Evolutionary conservation across 73 alveolate species (phyloP).

Genomic region (Symbiodinium pilosum): DNA sequence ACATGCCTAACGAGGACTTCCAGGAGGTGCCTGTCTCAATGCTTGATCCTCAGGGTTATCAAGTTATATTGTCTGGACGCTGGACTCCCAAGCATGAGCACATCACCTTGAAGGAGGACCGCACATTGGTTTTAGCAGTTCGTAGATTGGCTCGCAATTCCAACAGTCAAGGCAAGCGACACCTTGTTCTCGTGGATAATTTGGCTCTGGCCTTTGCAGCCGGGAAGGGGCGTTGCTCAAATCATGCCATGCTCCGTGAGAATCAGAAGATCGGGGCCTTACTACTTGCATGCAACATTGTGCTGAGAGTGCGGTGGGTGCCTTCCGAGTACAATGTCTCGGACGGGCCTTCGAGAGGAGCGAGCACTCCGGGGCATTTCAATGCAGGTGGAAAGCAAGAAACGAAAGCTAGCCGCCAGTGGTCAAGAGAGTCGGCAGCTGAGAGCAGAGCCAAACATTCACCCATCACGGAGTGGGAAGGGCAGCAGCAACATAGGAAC

Average conservation of each 20-base stretch:
- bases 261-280: constrained; percentile 1
- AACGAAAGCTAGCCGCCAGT: background rate
- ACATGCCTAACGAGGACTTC: background rate
- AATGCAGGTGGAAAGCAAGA: background rate
- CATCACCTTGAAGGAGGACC: constrained; percentile 41
- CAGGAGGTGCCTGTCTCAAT: background rate
- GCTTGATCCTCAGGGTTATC: background rate
- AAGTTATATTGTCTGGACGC: background rate
- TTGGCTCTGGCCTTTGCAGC: background rate
- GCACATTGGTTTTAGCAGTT: background rate
- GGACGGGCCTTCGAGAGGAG: constrained; percentile 31
- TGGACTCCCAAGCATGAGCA: background rate
- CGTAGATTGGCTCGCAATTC: background rate
- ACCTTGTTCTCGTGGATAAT: constrained; percentile 8
- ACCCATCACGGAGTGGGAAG: no score
- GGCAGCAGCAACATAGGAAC: background rate
- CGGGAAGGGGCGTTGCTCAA: background rate
- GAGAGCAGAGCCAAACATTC: background rate
- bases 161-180: background rate
- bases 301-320: constrained; percentile 3
- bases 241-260: background rate
- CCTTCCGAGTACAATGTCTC: constrained; percentile 8
- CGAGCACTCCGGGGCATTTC: constrained; percentile 17
- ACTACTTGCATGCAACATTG: background rate
- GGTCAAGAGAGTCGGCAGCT: background rate